Base-by-base conservation (phyloP, 2,329 filamentous ascomycete genomes). In the Fusarium mundagurra region DNA sequence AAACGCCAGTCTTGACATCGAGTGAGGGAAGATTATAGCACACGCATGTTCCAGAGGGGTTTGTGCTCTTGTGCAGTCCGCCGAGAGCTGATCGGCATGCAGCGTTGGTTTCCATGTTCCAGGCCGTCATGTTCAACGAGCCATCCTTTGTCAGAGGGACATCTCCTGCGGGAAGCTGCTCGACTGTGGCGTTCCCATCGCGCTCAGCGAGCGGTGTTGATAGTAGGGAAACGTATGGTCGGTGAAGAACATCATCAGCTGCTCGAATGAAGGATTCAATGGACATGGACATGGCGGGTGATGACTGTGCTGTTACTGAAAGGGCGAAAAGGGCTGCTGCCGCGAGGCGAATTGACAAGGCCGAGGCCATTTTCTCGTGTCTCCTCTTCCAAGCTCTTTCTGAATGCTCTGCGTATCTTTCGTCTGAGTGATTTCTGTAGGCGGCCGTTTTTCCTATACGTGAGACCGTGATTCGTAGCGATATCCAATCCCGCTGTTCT, bases 21-120 rank as follows among this genome's bases (percentile, higher is more conserved):
- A 94, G 87, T 44, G 89, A 90, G 1, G 92, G 91, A 31, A 97
- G 83, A 80, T 96, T 97, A 85, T 96, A 96, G 87, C 94, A 97
- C 54, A 94, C 89, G 67, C 92, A 92, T 54, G 94, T 89, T 58
- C 94, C 94, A 16, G 93, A 92, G 10, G 93, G 92, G 75, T 95
- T 96, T 31, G 89, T 88, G 47, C 91, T 89, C 68, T 87, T 84
- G 20, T 85, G 84, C 55, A 94, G 85, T 33, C 83, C 80, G 6
- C 82, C 80, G 24, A 96, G 85, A 14, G 88, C 86, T 29, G 83
- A 77, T 50, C 83, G 84, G 81, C 94, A 96, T 29, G 91, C 91
- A 17, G 83, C 77, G 38, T 86, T 84, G 13, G 89, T 92, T 48
- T 85, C 80, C 8, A 78, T 75, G 70, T 91, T 84, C 91, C 91